Percentiles rank a stretch among this genome's conserved stretches.
Conservation (phyloP, 306 rosid genomes). For the Malus sieversii region DNA sequence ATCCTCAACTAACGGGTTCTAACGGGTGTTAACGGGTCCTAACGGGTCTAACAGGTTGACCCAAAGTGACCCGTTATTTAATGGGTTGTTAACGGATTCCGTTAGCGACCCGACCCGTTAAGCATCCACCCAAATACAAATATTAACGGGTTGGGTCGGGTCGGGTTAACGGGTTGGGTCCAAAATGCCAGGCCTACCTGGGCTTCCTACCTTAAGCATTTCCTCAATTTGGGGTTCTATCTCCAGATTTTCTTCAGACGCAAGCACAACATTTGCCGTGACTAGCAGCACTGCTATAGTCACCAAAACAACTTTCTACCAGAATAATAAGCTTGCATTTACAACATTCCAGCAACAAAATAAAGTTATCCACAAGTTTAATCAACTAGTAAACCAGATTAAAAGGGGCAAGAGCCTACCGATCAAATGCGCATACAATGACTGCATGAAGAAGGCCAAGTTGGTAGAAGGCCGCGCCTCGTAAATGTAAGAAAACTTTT, state of each 20-base stretch:
- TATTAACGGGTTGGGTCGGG: too few species aligned
- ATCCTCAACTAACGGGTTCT: too few species aligned
- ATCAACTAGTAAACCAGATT: background rate
- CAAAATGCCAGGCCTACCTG: too few species aligned
- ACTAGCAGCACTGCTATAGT: background rate
- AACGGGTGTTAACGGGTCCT: too few species aligned
- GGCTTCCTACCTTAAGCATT: background rate
- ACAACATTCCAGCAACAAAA: background rate
- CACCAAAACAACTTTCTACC: background rate
- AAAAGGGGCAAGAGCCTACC: constrained; percentile 33
- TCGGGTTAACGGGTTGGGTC: too few species aligned
- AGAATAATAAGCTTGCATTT: background rate
- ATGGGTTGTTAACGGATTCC: too few species aligned
- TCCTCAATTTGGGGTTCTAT: background rate
- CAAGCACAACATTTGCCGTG: background rate
- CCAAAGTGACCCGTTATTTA: too few species aligned
- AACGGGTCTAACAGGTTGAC: too few species aligned
- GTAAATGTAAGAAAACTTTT: constrained; percentile 70
- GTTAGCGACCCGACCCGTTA: too few species aligned
- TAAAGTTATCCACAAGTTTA: background rate
- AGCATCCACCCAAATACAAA: too few species aligned
- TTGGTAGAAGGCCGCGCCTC: constrained; percentile 63
- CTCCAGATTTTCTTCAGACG: background rate
- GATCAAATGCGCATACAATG: constrained; percentile 65
- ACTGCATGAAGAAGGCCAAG: constrained; percentile 84